Percentiles rank a stretch among this genome's conserved stretches.
Evolutionary conservation across 2,329 filamentous ascomycete species (phyloP).

Genomic region (Penicillium hesseltinei): DNA sequence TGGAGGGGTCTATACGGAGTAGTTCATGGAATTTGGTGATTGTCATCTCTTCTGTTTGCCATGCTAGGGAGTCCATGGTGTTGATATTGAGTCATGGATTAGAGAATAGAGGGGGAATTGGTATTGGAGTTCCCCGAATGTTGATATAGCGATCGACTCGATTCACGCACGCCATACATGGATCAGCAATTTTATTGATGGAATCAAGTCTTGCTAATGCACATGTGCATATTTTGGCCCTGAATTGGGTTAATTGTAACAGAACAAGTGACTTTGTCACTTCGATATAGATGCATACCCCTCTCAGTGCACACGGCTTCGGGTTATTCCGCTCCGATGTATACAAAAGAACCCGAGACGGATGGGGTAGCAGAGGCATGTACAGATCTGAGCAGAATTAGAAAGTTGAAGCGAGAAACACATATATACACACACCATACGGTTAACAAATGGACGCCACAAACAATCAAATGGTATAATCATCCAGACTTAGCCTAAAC

Average conservation of each 20-base stretch:
- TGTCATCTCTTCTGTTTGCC: conserved; percentile 53
- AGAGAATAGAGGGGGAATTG: neutral
- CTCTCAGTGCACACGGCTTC: neutral
- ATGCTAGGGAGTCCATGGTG: conserved; percentile 45
- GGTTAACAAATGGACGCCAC: conserved; percentile 7
- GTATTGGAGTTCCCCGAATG: neutral
- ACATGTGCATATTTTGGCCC: neutral
- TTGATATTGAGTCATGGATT: neutral
- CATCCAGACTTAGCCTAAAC: conserved; percentile 8
- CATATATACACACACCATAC: conserved; percentile 8
- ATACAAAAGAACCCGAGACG: neutral
- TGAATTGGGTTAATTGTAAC: neutral
- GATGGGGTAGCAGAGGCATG: neutral
- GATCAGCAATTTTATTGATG: neutral
- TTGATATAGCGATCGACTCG: neutral
- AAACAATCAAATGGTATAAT: conserved; percentile 15
- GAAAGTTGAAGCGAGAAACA: neutral
- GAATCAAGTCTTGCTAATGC: neutral
- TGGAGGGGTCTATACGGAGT: conserved; percentile 53
- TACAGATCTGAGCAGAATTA: neutral
- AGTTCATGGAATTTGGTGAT: conserved; percentile 57
- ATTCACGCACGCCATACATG: neutral
- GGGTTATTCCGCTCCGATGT: conserved; percentile 1
- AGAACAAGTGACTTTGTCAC: neutral
- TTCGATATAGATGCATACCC: neutral